Conservation (phyloP, 2,329 filamentous ascomycete genomes). For the Alternaria longipes region DNA sequence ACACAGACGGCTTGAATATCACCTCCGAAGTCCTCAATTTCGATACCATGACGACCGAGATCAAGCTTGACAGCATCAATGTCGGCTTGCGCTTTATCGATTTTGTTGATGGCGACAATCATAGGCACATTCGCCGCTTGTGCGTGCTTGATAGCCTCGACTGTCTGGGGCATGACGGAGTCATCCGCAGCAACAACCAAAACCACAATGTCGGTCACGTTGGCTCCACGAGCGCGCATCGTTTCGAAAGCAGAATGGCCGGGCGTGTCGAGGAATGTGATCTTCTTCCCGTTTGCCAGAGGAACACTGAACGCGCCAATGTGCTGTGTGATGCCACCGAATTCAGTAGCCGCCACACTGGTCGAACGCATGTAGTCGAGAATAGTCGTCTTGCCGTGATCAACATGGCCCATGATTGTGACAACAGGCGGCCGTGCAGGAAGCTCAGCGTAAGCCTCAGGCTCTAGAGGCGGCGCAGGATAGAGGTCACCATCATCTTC, state of each 20-base stretch:
- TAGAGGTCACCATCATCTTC: slow-evolving; percentile 75
- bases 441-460: slow-evolving; percentile 70
- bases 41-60: slow-evolving; percentile 81
- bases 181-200: slow-evolving; percentile 96
- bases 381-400: slow-evolving; percentile 97
- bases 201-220: slow-evolving; percentile 96
- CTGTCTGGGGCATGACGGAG: slow-evolving; percentile 94
- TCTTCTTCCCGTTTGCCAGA: slow-evolving; percentile 81
- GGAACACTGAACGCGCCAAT: slow-evolving; percentile 96
- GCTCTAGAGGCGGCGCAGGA: slow-evolving; percentile 61
- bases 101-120: slow-evolving; percentile 97
- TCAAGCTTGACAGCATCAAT: slow-evolving; percentile 88
- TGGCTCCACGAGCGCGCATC: slow-evolving; percentile 94
- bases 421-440: slow-evolving; percentile 88
- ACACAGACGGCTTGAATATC: slow-evolving; percentile 92
- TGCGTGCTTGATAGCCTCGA: slow-evolving; percentile 96
- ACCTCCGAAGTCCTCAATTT: slow-evolving; percentile 94
- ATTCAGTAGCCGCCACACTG: slow-evolving; percentile 88
- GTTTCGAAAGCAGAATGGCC: slow-evolving; percentile 94
- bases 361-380: slow-evolving; percentile 93
- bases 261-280: slow-evolving; percentile 96
- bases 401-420: slow-evolving; percentile 99
- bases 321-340: slow-evolving; percentile 97
- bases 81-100: slow-evolving; percentile 86
- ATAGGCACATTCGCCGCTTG: slow-evolving; percentile 87